Percentiles rank a stretch among this genome's conserved stretches.
These are phyloP conservation scores for Quercus tomentella DNA, from an alignment of 331 rosid species.

Conservation along the genomic window DNA sequence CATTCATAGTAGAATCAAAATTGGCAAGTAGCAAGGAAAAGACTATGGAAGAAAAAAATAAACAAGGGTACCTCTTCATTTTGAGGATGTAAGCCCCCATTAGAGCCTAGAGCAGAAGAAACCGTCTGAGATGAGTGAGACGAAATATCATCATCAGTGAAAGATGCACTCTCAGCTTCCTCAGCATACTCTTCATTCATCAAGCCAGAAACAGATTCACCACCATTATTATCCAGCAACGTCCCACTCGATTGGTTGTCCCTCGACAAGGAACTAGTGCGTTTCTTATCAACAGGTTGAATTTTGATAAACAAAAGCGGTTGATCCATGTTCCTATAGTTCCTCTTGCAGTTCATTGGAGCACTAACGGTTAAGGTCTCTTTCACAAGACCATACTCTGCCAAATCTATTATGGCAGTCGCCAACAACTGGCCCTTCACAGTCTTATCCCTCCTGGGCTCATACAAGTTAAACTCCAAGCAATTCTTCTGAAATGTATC, in stretches of 20 bases:
- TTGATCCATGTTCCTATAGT: conserved; percentile 71
- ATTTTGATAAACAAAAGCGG: conserved; percentile 61
- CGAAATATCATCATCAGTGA: conserved; percentile 89
- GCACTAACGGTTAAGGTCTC: conserved; percentile 49
- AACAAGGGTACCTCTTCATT: conserved; percentile 53
- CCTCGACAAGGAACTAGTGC: conserved; percentile 34
- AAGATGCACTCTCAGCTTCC: conserved; percentile 68
- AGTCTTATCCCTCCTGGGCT: conserved; percentile 80
- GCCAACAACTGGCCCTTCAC: conserved; percentile 85
- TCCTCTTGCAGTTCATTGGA: conserved; percentile 82
- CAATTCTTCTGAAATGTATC: conserved; percentile 70
- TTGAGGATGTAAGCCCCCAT: conserved; percentile 31
- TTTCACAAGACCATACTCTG: conserved; percentile 73
- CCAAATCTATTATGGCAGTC: conserved; percentile 73
- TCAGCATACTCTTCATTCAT: conserved; percentile 71
- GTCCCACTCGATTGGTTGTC: conserved; percentile 45
- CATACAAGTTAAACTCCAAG: conserved; percentile 78
- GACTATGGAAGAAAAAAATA: background rate
- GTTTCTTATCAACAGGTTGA: conserved; percentile 61
- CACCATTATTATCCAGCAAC: conserved; percentile 40
- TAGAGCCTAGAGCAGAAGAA: conserved; percentile 39
- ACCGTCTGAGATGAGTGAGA: conserved; percentile 74
- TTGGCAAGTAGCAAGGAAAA: conserved; percentile 7
- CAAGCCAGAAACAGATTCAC: conserved; percentile 64
- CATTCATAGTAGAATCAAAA: background rate